These are phyloP conservation scores for Xylariaceae sp. DNA, from an alignment of 2,329 filamentous ascomycete genomes.

Conservation along the genomic window DNA sequence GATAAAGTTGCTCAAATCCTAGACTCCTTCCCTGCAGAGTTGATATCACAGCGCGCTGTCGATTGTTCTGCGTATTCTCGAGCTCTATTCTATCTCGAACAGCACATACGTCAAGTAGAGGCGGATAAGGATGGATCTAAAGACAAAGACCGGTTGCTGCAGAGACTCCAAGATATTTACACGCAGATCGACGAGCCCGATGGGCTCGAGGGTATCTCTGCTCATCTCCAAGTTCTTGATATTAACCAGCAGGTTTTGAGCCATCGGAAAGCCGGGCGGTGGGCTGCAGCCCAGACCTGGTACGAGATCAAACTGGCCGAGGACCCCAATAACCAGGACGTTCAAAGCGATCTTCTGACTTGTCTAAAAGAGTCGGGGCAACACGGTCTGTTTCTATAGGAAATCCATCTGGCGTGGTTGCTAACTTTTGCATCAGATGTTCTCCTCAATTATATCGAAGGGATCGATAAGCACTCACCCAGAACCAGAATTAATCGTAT, in stretches of 20 bases:
- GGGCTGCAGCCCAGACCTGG: slow-evolving; percentile 95
- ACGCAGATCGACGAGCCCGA: slow-evolving; percentile 97
- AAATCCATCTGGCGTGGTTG: neutral
- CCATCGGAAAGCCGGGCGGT: slow-evolving; percentile 87
- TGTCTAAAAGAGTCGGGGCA: slow-evolving; percentile 96
- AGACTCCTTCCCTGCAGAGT: slow-evolving; percentile 64
- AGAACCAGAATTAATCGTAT: slow-evolving; percentile 55
- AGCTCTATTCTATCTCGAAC: slow-evolving; percentile 91
- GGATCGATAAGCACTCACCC: slow-evolving; percentile 53
- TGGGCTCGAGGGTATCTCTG: slow-evolving; percentile 89
- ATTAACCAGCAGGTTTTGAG: slow-evolving; percentile 91
- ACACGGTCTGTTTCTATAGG: slow-evolving; percentile 61
- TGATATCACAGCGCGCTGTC: slow-evolving; percentile 77
- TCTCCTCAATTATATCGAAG: slow-evolving; percentile 80
- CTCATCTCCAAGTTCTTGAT: slow-evolving; percentile 79
- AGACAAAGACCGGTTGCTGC: slow-evolving; percentile 62
- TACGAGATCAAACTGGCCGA: slow-evolving; percentile 87
- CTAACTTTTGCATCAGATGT: slow-evolving; percentile 54
- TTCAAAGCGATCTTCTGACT: slow-evolving; percentile 77
- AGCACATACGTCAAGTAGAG: slow-evolving; percentile 63
- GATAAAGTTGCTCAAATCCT: slow-evolving; percentile 48
- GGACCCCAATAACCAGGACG: slow-evolving; percentile 69
- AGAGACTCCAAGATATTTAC: slow-evolving; percentile 87
- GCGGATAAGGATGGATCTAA: slow-evolving; percentile 41
- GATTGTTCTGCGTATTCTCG: slow-evolving; percentile 91